Percentiles rank a stretch among this genome's conserved stretches.
These are phyloP conservation scores for Canavalia gladiata DNA, from an alignment of 306 rosid genomes.

Conservation along the genomic window DNA sequence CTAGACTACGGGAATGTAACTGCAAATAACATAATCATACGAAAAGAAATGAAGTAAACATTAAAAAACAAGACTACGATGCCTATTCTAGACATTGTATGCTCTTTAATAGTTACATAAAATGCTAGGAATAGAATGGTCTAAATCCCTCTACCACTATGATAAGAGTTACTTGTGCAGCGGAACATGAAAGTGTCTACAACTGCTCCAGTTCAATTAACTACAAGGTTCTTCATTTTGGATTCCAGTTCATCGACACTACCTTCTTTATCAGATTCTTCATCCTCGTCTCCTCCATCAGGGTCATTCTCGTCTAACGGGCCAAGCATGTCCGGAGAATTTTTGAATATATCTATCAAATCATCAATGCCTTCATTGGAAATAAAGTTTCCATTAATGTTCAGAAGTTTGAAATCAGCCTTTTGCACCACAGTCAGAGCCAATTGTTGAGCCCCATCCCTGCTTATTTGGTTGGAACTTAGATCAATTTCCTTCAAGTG, in stretches of 20 bases:
- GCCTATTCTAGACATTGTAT: slow-evolving; percentile 33
- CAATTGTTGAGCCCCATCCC: slow-evolving; percentile 83
- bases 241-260: slow-evolving; percentile 70
- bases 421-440: slow-evolving; percentile 75
- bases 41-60: slow-evolving; percentile 31
- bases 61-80: slow-evolving; percentile 29
- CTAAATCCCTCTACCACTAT: slow-evolving; percentile 20
- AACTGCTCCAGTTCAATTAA: slow-evolving; percentile 46
- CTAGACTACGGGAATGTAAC: slow-evolving; percentile 46
- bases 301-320: slow-evolving; percentile 91
- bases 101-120: slow-evolving; percentile 39
- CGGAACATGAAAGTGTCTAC: slow-evolving; percentile 20
- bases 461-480: slow-evolving; percentile 67
- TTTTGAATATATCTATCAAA: slow-evolving; percentile 69
- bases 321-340: slow-evolving; percentile 67
- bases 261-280: slow-evolving; percentile 61
- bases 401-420: slow-evolving; percentile 70
- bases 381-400: slow-evolving; percentile 82
- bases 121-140: slow-evolving; percentile 31
- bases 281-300: slow-evolving; percentile 71
- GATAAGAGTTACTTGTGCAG: slow-evolving; percentile 35
- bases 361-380: slow-evolving; percentile 86
- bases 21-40: slow-evolving; percentile 37
- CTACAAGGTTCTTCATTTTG: slow-evolving; percentile 86
- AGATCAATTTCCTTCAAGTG: slow-evolving; percentile 82